Evolutionary conservation across 2,329 filamentous ascomycete species (phyloP), one percentile per base, ranked within the genome.

Genomic region (Aspergillus intermedius): DNA sequence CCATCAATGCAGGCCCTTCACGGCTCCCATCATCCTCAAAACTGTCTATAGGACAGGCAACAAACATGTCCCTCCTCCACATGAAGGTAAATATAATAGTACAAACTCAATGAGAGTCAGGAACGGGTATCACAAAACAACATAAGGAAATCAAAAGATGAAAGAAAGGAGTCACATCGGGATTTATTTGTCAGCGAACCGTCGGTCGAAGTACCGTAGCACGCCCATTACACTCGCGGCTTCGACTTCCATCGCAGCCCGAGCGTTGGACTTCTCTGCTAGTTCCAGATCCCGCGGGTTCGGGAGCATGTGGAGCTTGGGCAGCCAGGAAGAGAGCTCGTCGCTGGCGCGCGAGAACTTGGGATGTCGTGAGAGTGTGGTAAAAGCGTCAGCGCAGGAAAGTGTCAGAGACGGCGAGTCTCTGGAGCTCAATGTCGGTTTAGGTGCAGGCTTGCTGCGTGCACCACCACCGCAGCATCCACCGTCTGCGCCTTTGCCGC

Each of bases 161-260:
- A 42, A 42, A 43, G 45, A 22, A 13, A 44, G 19, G 19, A 15
- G 5, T 25, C 21, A 8, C 15, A 17, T 15, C 19, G 42, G 45
- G 9, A 8, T 39, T 58, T 60, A 68, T 61, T 70, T 69, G 45
- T 69, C 67, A 34, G 69, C 68, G 48, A 91, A 91, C 47, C 87
- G 74, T 44, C 88, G 77, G 60, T 91, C 87, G 69, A 91, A 91
- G 54, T 87, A 84, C 66, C 87, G 87, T 51, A 91, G 70, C n/a
- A 90, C 87, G 39, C 84, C 85, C 87, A 91, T 90, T 47, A 91
- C 88, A 65, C 86, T 90, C 0, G 87, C 87, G 5, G 87, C 86
- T 68, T 91, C 87, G 13, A 91, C 86, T 64, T 91, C 87, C 59
- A 90, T 82, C 1, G 86, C 82, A 39, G 78, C 77, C 45, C 69